Base-by-base conservation (phyloP, 1,284 basidiomycete genomes). In the Melampsora larici-populina region DNA sequence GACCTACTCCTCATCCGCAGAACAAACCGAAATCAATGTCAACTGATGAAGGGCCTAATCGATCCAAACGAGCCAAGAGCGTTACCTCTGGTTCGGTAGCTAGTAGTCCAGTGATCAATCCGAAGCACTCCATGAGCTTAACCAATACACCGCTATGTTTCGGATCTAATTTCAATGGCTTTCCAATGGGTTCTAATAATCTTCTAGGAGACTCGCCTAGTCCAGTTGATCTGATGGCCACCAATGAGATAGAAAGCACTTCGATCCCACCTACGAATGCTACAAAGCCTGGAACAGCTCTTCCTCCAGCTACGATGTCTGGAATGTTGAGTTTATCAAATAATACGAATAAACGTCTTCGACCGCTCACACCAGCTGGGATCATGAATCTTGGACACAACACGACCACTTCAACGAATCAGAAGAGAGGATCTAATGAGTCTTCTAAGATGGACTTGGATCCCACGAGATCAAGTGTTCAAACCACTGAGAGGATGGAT, bases 321-420 rank as follows among this genome's bases (percentile, higher is more conserved):
- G 43, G 62, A 17, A 60, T 77, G 24, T 65, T 55, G 18, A 79
- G 72, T 9, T 63, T 76, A 11, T 67, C 82, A 24, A 78, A 55
- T 17, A 80, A 70, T 76, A 49, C 74, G 70, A 78, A 68, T 36
- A 82, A 82, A 51, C 84, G 86, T 31, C 85, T 93, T 65, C 88
- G 88, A 13, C 93, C 92, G 6, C 91, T 92, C 71, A 95, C 93
- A 0, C 92, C 93, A 0, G 90, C 92, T 0, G 91, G 88, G 79
- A 89, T 94, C 81, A 92, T 95, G 91, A 93, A 93, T 79, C 86
- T 95, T 21, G 90, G 89, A 1, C 85, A n/a, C n/a, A n/a, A 87
- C 55, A 82, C 89, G 21, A 88, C 79, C 18, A 63, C 88, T 8
- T 85, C 88, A 64, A 86, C 86, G 67, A 87, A 86, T 78, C 85